A percentile compares a stretch with the other conserved stretches of the same genome.
phyloP scores from a whole-genome alignment of 1,284 basidiomycete genomes.

The Boletellus sp. region DNA sequence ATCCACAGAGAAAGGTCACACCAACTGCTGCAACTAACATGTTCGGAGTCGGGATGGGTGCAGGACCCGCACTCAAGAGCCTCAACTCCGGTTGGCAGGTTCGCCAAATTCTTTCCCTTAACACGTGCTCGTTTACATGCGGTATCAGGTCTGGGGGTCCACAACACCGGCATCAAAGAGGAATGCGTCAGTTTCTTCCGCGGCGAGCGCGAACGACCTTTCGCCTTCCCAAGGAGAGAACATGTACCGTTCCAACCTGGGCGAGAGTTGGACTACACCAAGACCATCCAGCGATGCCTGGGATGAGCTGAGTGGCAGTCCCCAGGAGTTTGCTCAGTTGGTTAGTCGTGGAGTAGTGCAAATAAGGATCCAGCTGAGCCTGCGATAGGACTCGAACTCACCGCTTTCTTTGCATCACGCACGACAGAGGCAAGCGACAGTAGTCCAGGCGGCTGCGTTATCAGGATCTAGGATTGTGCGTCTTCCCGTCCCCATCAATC shows the following conservation, averaged over 20 bases:
- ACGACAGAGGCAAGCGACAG: conserved; percentile 49
- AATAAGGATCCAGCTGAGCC: conserved; percentile 9
- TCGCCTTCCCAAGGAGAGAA: conserved; percentile 47
- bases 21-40: conserved; percentile 43
- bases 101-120: conserved; percentile 24
- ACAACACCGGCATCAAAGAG: conserved; percentile 48
- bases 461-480: conserved; percentile 43
- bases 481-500: conserved; percentile 11
- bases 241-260: conserved; percentile 44
- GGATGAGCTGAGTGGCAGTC: conserved; percentile 53
- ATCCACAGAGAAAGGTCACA: conserved; percentile 47
- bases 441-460: conserved; percentile 38
- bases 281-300: conserved; percentile 55
- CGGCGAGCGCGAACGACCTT: conserved; percentile 48
- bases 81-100: conserved; percentile 72
- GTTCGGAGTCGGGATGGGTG: conserved; percentile 52
- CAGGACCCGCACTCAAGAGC: conserved; percentile 46
- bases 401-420: conserved; percentile 42
- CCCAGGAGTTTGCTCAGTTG: conserved; percentile 48
- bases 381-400: conserved; percentile 34
- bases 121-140: conserved; percentile 8
- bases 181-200: conserved; percentile 62
- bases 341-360: conserved; percentile 30
- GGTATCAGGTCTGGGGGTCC: conserved; percentile 56
- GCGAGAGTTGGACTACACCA: conserved; percentile 52